phyloP scores from a whole-genome alignment of 108 stramenopile species.

The Chaetoceros muelleri region DNA sequence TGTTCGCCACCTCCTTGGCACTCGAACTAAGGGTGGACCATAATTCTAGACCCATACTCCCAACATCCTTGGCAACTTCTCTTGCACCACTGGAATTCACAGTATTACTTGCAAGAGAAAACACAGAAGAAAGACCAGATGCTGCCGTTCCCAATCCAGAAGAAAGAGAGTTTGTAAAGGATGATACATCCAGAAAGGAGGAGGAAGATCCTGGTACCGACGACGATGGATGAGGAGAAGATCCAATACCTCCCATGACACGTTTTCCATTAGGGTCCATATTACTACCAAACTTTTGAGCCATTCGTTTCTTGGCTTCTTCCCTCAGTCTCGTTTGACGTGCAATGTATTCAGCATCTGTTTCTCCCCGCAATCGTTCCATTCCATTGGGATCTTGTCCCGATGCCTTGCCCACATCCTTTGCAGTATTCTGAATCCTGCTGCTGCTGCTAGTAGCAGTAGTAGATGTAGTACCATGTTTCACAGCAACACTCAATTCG shows the following conservation, averaged over 20 bases:
- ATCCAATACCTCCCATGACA: constrained; percentile 45
- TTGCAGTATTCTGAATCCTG: constrained; percentile 4
- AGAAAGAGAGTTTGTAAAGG: not conserved
- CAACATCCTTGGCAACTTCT: constrained; percentile 1
- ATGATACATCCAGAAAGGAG: constrained; percentile 4
- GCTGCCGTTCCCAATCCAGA: constrained; percentile 45
- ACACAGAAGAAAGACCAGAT: not conserved
- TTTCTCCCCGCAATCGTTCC: constrained; percentile 85
- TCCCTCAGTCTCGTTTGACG: constrained; percentile 83
- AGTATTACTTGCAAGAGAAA: not conserved
- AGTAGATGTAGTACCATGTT: not conserved
- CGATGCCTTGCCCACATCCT: constrained; percentile 9
- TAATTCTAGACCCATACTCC: not conserved
- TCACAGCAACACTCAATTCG: constrained; percentile 23
- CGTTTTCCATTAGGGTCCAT: constrained; percentile 8
- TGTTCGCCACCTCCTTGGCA: not conserved
- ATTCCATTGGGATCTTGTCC: constrained; percentile 71
- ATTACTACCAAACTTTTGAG: constrained; percentile 70
- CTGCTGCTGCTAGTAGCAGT: not conserved
- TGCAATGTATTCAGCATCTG: constrained; percentile 82
- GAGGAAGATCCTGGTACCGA: not conserved
- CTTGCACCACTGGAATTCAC: not conserved
- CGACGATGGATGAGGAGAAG: constrained; percentile 1
- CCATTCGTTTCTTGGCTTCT: constrained; percentile 78
- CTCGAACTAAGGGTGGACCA: not conserved